Base-by-base conservation (phyloP, 1,139 yeast species). In the Sugiyamaella japonica region DNA sequence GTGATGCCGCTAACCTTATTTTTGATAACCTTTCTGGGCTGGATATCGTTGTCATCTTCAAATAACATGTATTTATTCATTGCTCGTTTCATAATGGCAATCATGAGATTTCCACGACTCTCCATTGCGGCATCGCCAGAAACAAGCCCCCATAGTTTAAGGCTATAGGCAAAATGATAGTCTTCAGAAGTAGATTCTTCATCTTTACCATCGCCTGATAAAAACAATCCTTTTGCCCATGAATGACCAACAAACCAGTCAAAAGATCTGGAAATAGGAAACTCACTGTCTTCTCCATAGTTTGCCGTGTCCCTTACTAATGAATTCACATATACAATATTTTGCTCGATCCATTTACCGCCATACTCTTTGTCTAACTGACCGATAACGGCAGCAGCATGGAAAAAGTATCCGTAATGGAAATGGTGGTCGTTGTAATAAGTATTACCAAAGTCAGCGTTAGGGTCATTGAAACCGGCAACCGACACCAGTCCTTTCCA, bases 181-280 rank as follows among this genome's bases (percentile, higher is more conserved):
- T 86, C 91, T 67, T 86, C 93, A 10, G 89, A 82, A 3, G 87
- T 76, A 1, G 89, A 83, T 67, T 86, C 93, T 70, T 86, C 85
- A 63, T 86, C 85, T 61, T 82, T 82, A 54, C 93, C 91, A 66
- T 86, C 91, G 20, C 82, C 85, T 59, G 82, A 74, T 34, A 77
- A 77, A 62, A 80, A 82, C 54, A 86, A 73, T 12, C 95, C 93
- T 58, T 81, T 80, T 3, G 93, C 91, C 89, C 90, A 86, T 4
- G 90, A 84, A 66, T 86, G 93, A 28, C 95, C 95, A 41, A 77
- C 78, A 68, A 73, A 86, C 89, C 89, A 86, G 66, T 85, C 89
- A 70, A 86, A 86, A 72, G 79, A 78, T 65, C 93, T 76, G 16
- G 82, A 85, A 17, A 80, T 83, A 3, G 93, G 93, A 78, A 85